Evolutionary conservation across 768 basidiomycete genomes (phyloP), one percentile per base, ranked within the genome.

Genomic region (Trametopsis cervina): DNA sequence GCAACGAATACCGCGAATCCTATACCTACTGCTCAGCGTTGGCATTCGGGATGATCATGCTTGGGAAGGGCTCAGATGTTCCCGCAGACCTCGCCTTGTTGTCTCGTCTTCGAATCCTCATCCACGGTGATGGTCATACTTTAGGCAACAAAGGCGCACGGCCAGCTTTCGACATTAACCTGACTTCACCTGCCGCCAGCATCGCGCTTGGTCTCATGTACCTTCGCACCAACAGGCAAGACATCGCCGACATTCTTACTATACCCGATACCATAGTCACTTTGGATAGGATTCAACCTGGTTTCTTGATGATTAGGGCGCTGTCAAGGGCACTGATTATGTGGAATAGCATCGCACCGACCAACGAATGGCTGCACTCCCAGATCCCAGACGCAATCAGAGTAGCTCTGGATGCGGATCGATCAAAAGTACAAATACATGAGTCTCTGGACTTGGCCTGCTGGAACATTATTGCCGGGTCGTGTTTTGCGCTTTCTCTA

Each of bases 41-140:
- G 24, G 85, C 89, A 0, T 96, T 96, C 60, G 96, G 96, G 4
- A 88, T 96, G 81, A 85, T 95, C 65, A 95, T 97, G 86, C 77
- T 98, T 13, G 94, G 90, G 4, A 83, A 83, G 56, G 94, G 96
- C 1, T 74, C 80, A 0, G 72, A 75, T 6, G 81, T 85, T 26
- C 86, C 87, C 1, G 89, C 89, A 1, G 94, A 96, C 54, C 65
- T 82, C 49, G 70, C 73, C 10, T 69, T 89, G 41, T 66, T 94
- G 15, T 73, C 76, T 25, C 79, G 83, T 22, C 66, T 97, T 40
- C 81, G 78, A 33, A 63, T 79, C n/a, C 74, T 92, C 26, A 76
- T 95, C 40, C 85, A 88, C 46, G 89, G 92, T 9, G 80, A 88
- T 58, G 68, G 74, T 4, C 73, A 73, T 40, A 63, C 70, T 9